Base-by-base conservation (phyloP, 257 asterid species). In the Asclepias syriaca region DNA sequence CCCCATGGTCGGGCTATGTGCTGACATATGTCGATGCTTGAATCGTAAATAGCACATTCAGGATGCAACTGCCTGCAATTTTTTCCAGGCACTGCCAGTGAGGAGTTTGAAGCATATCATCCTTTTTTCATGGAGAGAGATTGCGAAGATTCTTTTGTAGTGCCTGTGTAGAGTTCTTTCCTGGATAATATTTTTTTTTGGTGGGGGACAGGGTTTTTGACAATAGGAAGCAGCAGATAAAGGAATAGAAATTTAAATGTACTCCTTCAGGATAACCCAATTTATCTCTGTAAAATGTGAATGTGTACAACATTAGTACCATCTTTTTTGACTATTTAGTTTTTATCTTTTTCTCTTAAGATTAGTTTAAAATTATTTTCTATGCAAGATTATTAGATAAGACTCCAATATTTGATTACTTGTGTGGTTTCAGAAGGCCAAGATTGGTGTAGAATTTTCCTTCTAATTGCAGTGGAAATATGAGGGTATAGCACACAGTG, bases 61-160 rank as follows among this genome's bases (percentile, higher is more conserved):
- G 57, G 37, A 50, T 21, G 46, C 50, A 18, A 40, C 69, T 74
- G 63, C 49, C 50, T 74, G 54, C 40, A n/a, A 16, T 27, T 54
- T 21, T 37, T 32, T 61, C 18, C 27, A 19, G 72, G 60, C 37
- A 27, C 61, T 19, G 74, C 18, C 40, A 18, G n/a, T 51, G 70
- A 61, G n/a, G 72, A 63, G 60, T 70, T 50, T 19, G 58, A 46
- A 61, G 57, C 68, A 61, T 40, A 69, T 70, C 43, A 76, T 70
- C 70, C 63, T 43, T 76, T 76, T 61, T 60, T 1, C 27, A 40
- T 29, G 51, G 66, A 68, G 55, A 50, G 65, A 34, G 51, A 53
- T 56, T n/a, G 80, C 29, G 75, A 68, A 66, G 3, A 76, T 70
- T 70, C 71, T 76, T 66, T 76, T 29, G 79, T 76, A 70, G 72